Base-by-base conservation (phyloP, 805 yeast genomes). In the Myxozyma kluyveri region DNA sequence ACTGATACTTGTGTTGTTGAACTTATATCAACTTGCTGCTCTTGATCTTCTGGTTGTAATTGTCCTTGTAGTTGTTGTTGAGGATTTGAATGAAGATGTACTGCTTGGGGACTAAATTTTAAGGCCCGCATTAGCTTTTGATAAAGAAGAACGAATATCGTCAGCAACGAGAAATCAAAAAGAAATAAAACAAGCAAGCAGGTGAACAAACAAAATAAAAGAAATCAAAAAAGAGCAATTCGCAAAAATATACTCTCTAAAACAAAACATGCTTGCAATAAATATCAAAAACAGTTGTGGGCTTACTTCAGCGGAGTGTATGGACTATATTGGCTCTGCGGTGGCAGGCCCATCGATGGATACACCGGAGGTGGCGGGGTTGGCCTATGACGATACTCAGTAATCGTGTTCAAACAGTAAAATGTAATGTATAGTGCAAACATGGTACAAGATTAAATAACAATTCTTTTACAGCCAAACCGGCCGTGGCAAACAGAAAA, bases 321-420 rank as follows among this genome's bases (percentile, higher is more conserved):
- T 23, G 71, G 68, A 37, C 70, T 62, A 54, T 63, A 68, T 29
- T 61, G 69, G 49, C 64, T 61, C 47, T 63, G 67, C 21, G 68
- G 61, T 32, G 68, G 66, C 47, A 67, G 45, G 23, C 64, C 68
- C 60, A 65, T 56, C 26, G 68, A 68, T 14, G 67, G 68, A 56
- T 66, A 65, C 37, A 63, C 62, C 39, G 65, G 63, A 35, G 71
- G 69, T 41, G 69, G 67, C 42, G 67, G 67, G 22, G 67, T 64
- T 19, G 69, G 62, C 51, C 68, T 59, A 46, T 43, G 53, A 47
- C 56, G 47, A 47, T 40, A 44, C 54, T 55, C 54, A 55, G 58
- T 49, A 52, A 52, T 26, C 32, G 12, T 21, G 19, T 29, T 19
- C 19, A 6, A 38, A 47, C n/a, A 39, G 48, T 36, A 45, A 49